Evolutionary conservation across 164 flowering plant species (phyloP).

Genomic region (Vitis amurensis): DNA sequence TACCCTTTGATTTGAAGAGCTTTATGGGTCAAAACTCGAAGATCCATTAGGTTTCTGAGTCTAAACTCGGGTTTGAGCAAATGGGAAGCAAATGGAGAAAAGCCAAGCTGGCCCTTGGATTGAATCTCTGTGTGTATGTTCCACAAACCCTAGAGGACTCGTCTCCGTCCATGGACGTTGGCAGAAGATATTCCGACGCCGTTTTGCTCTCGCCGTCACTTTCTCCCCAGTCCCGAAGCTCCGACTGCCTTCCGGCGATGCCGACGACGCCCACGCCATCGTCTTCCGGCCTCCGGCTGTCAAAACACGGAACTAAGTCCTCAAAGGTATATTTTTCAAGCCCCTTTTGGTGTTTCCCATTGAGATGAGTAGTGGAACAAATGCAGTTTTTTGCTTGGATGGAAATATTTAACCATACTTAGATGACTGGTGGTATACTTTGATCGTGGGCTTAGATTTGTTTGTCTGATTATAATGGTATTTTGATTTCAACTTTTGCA

Average conservation of each 20-base stretch:
- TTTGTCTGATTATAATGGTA: too few relatives aligned
- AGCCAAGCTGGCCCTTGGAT: constrained; percentile 66
- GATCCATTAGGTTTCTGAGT: neutral
- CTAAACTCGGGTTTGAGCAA: constrained; percentile 4
- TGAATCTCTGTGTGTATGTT: constrained; percentile 51
- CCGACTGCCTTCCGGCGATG: constrained; percentile 15
- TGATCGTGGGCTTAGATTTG: too few relatives aligned
- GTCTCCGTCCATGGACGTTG: constrained; percentile 15
- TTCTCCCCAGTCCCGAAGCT: constrained; percentile 22
- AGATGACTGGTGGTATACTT: too few relatives aligned
- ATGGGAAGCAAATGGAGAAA: constrained; percentile 91
- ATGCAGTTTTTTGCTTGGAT: too few relatives aligned
- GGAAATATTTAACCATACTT: too few relatives aligned
- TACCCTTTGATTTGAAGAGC: constrained; percentile 1
- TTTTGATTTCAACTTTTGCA: too few relatives aligned
- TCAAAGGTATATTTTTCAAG: constrained; percentile 44
- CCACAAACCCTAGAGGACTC: constrained; percentile 47
- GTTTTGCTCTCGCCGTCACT: constrained; percentile 19
- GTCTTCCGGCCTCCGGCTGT: constrained; percentile 53
- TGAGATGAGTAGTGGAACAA: too few relatives aligned
- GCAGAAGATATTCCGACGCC: constrained; percentile 44
- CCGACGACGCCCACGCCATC: constrained; percentile 63
- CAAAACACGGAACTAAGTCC: constrained; percentile 44
- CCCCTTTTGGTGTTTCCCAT: too few relatives aligned
- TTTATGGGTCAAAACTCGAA: constrained; percentile 1